A percentile compares a stretch with the other conserved stretches of the same genome.
Conservation (phyloP, 148 eudicot species). For the Chenopodium formosanum region DNA sequence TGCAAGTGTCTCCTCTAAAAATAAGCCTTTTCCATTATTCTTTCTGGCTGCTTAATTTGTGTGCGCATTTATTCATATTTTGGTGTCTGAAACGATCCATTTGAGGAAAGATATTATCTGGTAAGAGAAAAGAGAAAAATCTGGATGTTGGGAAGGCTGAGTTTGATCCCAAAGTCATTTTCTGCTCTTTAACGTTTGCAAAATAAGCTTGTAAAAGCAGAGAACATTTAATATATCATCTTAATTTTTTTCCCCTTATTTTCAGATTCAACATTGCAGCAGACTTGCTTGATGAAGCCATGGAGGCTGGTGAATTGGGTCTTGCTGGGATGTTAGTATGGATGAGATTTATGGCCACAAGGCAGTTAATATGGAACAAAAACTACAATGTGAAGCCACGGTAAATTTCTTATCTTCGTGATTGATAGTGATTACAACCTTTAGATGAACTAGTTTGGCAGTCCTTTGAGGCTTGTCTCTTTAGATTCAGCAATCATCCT, state of each 20-base stretch:
- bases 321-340: slow-evolving; percentile 95
- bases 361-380: slow-evolving; percentile 98
- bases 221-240: background rate
- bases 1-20: background rate
- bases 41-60: background rate
- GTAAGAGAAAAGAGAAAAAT: background rate
- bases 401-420: slow-evolving; percentile 35
- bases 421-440: background rate
- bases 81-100: background rate
- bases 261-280: slow-evolving; percentile 93
- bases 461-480: background rate
- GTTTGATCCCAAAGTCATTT: background rate
- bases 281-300: slow-evolving; percentile 80
- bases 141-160: background rate
- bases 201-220: background rate
- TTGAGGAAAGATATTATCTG: background rate
- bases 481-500: background rate
- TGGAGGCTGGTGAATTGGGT: slow-evolving; percentile 75
- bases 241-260: slow-evolving; percentile 20
- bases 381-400: slow-evolving; percentile 97
- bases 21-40: background rate
- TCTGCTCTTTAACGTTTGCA: background rate
- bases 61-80: background rate
- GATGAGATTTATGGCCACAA: slow-evolving; percentile 98
- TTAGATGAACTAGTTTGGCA: background rate